A percentile compares a stretch with the other conserved stretches of the same genome.
These are phyloP conservation scores for Colletotrichum siamense DNA, from an alignment of 2,329 filamentous ascomycete species.

Conservation along the genomic window DNA sequence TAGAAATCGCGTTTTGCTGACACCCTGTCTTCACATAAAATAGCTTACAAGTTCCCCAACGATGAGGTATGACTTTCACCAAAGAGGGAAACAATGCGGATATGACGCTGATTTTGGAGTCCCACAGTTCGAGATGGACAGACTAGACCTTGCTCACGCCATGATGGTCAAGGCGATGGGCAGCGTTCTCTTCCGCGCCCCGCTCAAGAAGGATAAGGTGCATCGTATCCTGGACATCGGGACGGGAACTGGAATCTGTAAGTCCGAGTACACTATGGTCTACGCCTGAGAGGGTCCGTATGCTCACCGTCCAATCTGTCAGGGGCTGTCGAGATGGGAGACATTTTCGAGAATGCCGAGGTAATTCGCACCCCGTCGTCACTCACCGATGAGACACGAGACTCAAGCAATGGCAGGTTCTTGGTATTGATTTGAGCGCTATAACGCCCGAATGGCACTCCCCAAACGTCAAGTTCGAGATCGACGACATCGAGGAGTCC, in stretches of 20 bases:
- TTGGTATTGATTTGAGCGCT: slow-evolving; percentile 8
- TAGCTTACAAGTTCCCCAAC: background rate
- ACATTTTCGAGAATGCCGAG: background rate
- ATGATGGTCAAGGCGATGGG: slow-evolving; percentile 2
- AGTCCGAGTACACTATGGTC: too few relatives aligned
- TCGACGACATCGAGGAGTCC: slow-evolving; percentile 66
- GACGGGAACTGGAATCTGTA: slow-evolving; percentile 66
- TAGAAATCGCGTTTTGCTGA: background rate
- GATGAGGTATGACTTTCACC: background rate
- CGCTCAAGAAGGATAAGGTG: background rate
- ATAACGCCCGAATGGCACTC: slow-evolving; percentile 43
- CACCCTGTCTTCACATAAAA: accelerated
- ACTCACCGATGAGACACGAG: background rate
- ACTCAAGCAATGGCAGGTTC: background rate
- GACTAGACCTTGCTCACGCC: background rate
- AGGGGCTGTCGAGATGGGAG: background rate
- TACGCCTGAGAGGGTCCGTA: too few relatives aligned
- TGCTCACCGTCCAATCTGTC: accelerated
- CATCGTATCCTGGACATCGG: slow-evolving; percentile 59
- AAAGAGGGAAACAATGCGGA: accelerated
- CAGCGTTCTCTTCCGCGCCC: background rate
- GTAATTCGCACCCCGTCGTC: background rate
- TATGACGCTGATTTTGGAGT: accelerated
- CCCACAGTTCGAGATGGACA: background rate
- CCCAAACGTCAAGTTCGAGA: slow-evolving; percentile 67